Base-by-base conservation (phyloP, 805 yeast species). In the Ogataea philodendri region DNA sequence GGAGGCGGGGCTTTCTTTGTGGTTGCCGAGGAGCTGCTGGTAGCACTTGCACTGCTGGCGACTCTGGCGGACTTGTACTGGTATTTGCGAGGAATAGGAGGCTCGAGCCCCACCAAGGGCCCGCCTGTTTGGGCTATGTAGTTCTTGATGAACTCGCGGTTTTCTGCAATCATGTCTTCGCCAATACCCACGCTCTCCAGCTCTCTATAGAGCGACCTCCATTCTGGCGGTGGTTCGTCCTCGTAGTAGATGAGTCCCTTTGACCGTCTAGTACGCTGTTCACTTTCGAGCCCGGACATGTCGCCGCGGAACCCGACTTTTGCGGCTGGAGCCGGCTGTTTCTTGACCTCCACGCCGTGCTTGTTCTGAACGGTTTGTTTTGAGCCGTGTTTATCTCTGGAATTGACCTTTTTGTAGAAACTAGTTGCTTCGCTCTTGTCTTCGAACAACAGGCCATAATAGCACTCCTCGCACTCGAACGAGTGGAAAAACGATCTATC, bases 401-500 rank as follows among this genome's bases (percentile, higher is more conserved):
- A 66, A 9, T 76, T 67, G 3, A 93, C 88, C 42, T 87, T 72
- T 58, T 89, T 90, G 58, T 66, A 70, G 65, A 93, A 88, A 52
- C 83, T 90, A 3, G 84, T 66, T 0, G 97, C 97, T 49, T 93
- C 98, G 34, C 66, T 69, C 37, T 84, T 77, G 62, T 90, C 96
- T 48, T 88, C 96, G 59, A 93, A 93, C 33, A 93, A 62, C 15
- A 93, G 67, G 0, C 97, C 98, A 8, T 79, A 88, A 34, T 70
- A 71, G 56, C 96, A 89, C 15, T 85, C 94, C 50, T 93, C 97
- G 29, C 87, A 67, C 65, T 93, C 98, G 63, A 93, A 93, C 5
- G 94, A 72, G 59, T 93, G 97, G 70, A 93, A 93, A 62, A 86
- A 93, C 24, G 95, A 79, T 20, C 98, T 74, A 60, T 93, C 98